Evolutionary conservation across 2,329 filamentous ascomycete species (phyloP), one percentile per base, ranked within the genome.

Genomic region (Calycina marina): DNA sequence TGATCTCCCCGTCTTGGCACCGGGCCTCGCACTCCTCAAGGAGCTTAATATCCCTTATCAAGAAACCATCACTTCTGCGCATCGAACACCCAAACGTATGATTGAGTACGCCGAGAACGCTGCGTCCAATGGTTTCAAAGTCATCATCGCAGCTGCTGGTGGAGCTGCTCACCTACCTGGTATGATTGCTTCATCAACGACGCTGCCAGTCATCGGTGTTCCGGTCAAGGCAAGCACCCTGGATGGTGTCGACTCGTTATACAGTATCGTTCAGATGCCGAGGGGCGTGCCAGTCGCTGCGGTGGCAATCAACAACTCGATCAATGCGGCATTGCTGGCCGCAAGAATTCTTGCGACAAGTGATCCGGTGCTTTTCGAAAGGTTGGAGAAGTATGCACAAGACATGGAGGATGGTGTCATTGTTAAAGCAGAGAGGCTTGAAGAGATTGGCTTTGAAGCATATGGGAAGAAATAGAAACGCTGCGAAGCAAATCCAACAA

Each of bases 241-340:
- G 4, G 80, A 83, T 47, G 79, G 79, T 3, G 59, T 76, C 38
- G 80, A 85, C 50, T 77, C 70, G 39, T 56, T 85, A 34, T 59
- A 77, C 33, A 78, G 72, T 45, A 84, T 84, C 41, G 76, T 82
- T 3, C 77, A 83, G 51, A 84, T 85, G 78, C 79, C 79, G 5
- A 50, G 67, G 46, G 78, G 79, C 9, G 69, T 77, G 30, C 80
- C 80, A 6, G 74, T 77, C 10, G 78, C 79, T 4, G 84, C 78
- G 0, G 77, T 86, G 3, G 79, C 72, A 8, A 83, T 85, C 53
- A 82, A 83, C 55, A 85, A 85, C 57, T 78, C 75, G 14, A 77
- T 77, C 34, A 86, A 85, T 46, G 80, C 80, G 0, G 79, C 72
- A 0, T 60, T 84, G 12, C 57, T 83, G n/a, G 78, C 79, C 0